Base-by-base conservation (phyloP, 78 protist genomes). In the slime mould (Dictyostelium discoideum) region DNA sequence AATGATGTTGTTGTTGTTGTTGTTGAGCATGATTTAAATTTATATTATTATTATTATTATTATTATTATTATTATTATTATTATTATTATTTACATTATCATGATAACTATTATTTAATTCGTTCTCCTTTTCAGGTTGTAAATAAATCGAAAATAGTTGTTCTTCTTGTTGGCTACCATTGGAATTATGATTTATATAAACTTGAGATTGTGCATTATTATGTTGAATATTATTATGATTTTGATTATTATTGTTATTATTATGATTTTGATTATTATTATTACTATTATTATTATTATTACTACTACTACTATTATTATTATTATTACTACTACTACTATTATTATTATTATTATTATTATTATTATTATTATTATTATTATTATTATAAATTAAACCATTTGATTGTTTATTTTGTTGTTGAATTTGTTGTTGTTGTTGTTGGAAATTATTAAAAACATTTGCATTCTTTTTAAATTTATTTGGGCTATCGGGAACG, bases 401-500 rank as follows among this genome's bases (percentile, higher is more conserved):
- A 37, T 74, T 74, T 74, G 84, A 44, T 40, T 60, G 78, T 85
- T 85, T 57, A 14, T 46, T 22, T 44, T 39, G 44, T 44, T 39
- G 44, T 44, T 67, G 39, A 6, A 22, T 14, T 85, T 85, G 90
- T 86, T 54, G 79, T 85, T 54, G 79, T n/a, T n/a, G n/a, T 84
- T 54, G 87, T 39, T 29, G 44, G 48, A 22, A 29, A 50, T 24
- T 82, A 82, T 82, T 82, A 29, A 42, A 44, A 69, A 26, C 77
- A 24, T 26, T 69, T 39, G 46, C 26, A 22, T 60, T 84, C 24
- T 84, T 84, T 37, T 63, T 63, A 79, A 87, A 77, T 87, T 90
- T 90, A 24, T 90, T 90, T 32, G 95, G 95, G 22, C 95, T 90
- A 37, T 90, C 95, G 37, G 95, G 95, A 22, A 90, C 95, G 1